Conservation (phyloP, 805 yeast species). For the Saturnispora hagleri region DNA sequence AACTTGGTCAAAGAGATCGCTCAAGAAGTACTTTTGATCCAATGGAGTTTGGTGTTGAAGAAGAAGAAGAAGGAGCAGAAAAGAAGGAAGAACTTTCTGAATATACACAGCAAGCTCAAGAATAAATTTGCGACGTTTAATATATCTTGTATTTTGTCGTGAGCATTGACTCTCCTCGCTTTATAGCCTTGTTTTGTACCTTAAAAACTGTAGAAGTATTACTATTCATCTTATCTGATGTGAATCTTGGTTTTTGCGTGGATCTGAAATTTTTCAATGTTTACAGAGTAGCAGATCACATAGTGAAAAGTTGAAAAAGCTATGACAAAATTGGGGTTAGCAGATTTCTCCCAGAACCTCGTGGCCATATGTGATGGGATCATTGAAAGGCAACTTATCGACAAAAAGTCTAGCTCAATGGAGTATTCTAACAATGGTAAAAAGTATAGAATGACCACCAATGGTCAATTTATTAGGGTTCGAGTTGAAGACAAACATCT, state of each 20-base stretch:
- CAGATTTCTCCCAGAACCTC: constrained; percentile 23
- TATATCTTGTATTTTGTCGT: neutral
- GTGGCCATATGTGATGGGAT: constrained; percentile 22
- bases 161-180: neutral
- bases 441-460: constrained; percentile 36
- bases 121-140: neutral
- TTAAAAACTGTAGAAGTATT: neutral
- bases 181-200: neutral
- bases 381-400: constrained; percentile 15
- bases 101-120: neutral
- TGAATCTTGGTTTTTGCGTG: neutral
- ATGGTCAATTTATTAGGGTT: constrained; percentile 39
- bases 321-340: constrained; percentile 9
- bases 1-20: constrained; percentile 58
- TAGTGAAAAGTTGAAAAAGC: neutral
- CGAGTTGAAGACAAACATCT: constrained; percentile 42
- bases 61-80: constrained; percentile 14
- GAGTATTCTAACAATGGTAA: constrained; percentile 34
- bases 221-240: neutral
- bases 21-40: constrained; percentile 67
- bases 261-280: neutral
- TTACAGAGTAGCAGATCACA: neutral
- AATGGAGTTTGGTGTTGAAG: constrained; percentile 62
- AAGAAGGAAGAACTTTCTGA: neutral
- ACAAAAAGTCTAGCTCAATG: constrained; percentile 24